Evolutionary conservation across 2,329 filamentous ascomycete species (phyloP), one percentile per base, ranked within the genome.

Genomic region (Botrytis squamosa): DNA sequence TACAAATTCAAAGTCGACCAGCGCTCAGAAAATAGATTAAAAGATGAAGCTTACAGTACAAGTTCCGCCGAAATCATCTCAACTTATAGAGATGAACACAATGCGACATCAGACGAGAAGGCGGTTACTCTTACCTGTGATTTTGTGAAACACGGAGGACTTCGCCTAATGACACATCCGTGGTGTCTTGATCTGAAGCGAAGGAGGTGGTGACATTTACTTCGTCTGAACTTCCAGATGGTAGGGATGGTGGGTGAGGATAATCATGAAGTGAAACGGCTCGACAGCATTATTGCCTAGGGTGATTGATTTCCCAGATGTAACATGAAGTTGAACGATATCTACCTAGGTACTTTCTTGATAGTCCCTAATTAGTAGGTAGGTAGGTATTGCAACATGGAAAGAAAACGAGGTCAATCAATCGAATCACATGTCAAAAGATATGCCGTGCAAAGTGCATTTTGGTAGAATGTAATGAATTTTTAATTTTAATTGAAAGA

Each of bases 221-320:
- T 72, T 75, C 72, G 76, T 75, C 75, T 77, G 75, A 77, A 76
- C 74, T 75, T 65, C 72, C 71, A 52, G 25, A 73, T 74, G 67
- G 59, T 57, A 55, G 49, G 70, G 70, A 59, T 46, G 44, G 44
- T 9, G 20, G 67, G 59, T 60, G 60, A 62, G 38, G 70, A 59
- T 38, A 71, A 22, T 29, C 33, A 59, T 25, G 8, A 70, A 44
- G 36, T 42, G 63, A 59, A 70, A 70, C 72, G 9, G 29, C 40
- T 63, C 29, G 57, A 42, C 22, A 33, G 8, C 8, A 20, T 33
- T 12, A 49, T 44, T 38, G 14, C 44, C 20, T 33, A 25, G n/a
- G n/a, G 29, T 36, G 9, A 25, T 20, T 18, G 2, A 57, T 9
- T 25, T 40, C 10, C 36, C 59, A 62, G 20, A 22, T 46, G 62